Evolutionary conservation across 1,284 basidiomycete species (phyloP).

Genomic region (Lignosus rhinocerotis): DNA sequence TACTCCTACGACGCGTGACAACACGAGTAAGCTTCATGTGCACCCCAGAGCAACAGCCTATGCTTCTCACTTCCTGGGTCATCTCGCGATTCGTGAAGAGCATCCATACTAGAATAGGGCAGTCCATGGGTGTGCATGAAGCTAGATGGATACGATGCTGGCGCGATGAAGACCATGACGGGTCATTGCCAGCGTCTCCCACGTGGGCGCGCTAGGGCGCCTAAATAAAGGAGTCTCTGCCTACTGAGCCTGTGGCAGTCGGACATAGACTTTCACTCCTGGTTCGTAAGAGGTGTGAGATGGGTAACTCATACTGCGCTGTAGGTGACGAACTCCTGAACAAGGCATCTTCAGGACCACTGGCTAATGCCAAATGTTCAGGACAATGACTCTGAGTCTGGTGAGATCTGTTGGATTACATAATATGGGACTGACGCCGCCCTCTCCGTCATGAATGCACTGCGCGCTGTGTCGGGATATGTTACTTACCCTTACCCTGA

Average conservation of each 20-base stretch:
- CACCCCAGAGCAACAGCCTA: constrained; percentile 2
- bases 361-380: no score
- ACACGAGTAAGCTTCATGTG: neutral
- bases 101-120: constrained; percentile 77
- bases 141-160: constrained; percentile 16
- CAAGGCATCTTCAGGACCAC: no score
- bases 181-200: no score
- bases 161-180: no score
- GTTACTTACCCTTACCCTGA: constrained; percentile 11
- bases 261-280: no score
- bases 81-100: constrained; percentile 72
- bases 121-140: constrained; percentile 43
- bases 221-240: no score
- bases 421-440: neutral
- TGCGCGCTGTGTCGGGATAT: constrained; percentile 1
- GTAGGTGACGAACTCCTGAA: no score
- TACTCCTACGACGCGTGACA: constrained; percentile 53
- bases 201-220: no score
- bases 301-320: no score
- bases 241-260: no score
- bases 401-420: neutral
- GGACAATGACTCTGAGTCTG: no score
- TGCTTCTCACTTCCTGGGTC: constrained; percentile 52
- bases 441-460: neutral
- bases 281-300: no score